Percentiles rank a stretch among this genome's conserved stretches.
Conservation (phyloP, 495 filamentous ascomycete genomes). For the Sordaria brevicollis region DNA sequence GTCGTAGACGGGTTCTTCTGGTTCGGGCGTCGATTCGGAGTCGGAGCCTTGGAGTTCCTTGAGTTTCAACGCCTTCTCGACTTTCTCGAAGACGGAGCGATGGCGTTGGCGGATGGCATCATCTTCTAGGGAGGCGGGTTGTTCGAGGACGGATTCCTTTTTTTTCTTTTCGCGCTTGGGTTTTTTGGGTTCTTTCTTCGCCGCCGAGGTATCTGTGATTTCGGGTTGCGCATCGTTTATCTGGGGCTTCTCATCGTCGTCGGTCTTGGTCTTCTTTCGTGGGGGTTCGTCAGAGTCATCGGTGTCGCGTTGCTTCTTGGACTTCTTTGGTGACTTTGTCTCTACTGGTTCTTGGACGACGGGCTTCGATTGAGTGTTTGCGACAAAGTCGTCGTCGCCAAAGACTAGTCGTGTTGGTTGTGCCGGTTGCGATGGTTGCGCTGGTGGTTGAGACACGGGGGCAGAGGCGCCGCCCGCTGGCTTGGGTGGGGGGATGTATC, state of each 20-base stretch:
- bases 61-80: constrained; percentile 33
- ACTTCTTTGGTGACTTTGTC: constrained; percentile 18
- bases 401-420: constrained; percentile 19
- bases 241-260: background rate
- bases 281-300: background rate
- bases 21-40: constrained; percentile 15
- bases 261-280: constrained; percentile 5
- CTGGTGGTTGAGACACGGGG: background rate
- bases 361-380: constrained; percentile 6
- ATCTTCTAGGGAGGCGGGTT: constrained; percentile 5
- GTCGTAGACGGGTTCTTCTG: constrained; percentile 45
- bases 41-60: constrained; percentile 13
- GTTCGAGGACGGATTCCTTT: constrained; percentile 8
- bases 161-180: constrained; percentile 29
- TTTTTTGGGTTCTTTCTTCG: background rate
- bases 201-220: background rate
- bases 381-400: constrained; percentile 14
- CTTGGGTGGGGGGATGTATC: constrained; percentile 32
- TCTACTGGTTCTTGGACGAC: background rate
- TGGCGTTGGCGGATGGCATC: constrained; percentile 25
- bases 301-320: constrained; percentile 8
- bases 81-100: constrained; percentile 36
- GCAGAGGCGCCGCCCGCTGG: background rate
- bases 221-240: background rate
- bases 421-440: constrained; percentile 2